Evolutionary conservation across 768 basidiomycete species (phyloP).

Genomic region (Leccinum disarticulatum): DNA sequence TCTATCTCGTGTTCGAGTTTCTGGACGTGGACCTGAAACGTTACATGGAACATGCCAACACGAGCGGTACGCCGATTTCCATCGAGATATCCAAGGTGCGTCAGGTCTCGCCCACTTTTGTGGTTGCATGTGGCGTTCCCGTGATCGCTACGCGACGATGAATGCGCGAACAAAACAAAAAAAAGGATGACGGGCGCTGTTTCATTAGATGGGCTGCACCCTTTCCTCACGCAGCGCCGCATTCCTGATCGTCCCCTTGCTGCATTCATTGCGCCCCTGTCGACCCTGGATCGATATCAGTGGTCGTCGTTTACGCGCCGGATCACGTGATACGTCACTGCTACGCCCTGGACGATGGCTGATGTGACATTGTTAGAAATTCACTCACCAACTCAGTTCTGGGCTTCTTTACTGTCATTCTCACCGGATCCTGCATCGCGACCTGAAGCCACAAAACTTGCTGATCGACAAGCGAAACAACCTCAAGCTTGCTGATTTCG

Average conservation of each 20-base stretch:
- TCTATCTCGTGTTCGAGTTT: slow-evolving; percentile 98
- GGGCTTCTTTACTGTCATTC: slow-evolving; percentile 95
- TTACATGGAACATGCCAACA: slow-evolving; percentile 90
- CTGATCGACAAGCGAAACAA: slow-evolving; percentile 88
- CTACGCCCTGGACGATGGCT: slow-evolving; percentile 9
- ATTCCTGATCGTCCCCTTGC: background rate
- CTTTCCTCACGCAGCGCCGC: slow-evolving; percentile 4
- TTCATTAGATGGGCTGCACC: slow-evolving; percentile 9
- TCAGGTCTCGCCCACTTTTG: slow-evolving; percentile 2
- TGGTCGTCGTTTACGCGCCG: slow-evolving; percentile 25
- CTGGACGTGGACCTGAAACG: slow-evolving; percentile 95
- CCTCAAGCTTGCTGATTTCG: slow-evolving; percentile 95
- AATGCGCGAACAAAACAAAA: background rate
- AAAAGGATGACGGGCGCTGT: slow-evolving; percentile 1
- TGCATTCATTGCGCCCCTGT: background rate
- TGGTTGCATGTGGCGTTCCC: slow-evolving; percentile 6
- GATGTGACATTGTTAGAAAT: slow-evolving; percentile 64
- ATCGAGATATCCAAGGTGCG: slow-evolving; percentile 80
- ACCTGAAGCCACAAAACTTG: slow-evolving; percentile 95
- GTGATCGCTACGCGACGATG: background rate
- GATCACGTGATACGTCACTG: slow-evolving; percentile 32
- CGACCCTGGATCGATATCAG: slow-evolving; percentile 21
- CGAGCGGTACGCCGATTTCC: slow-evolving; percentile 67
- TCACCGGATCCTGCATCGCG: slow-evolving; percentile 94
- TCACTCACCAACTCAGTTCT: slow-evolving; percentile 88